These are phyloP conservation scores for Globisporangium canariense DNA, from an alignment of 352 stramenopile species.

Conservation along the genomic window DNA sequence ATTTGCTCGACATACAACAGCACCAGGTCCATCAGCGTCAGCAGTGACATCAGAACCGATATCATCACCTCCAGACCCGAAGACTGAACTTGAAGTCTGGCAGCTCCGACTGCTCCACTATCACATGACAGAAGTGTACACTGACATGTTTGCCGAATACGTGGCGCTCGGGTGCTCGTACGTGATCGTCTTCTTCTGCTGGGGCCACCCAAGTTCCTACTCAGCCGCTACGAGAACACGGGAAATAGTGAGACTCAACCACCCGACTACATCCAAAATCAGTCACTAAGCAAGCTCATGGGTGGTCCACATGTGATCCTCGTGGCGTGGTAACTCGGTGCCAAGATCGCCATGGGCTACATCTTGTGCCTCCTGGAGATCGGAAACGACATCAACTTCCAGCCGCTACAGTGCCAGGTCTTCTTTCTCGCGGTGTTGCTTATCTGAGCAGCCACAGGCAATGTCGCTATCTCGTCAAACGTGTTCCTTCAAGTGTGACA, in stretches of 20 bases:
- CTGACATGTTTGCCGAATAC: slow-evolving; percentile 50
- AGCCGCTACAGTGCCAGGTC: slow-evolving; percentile 15
- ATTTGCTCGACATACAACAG: too few relatives aligned
- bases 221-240: not conserved
- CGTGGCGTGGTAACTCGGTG: slow-evolving; percentile 18
- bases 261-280: not conserved
- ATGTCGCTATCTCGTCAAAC: slow-evolving; percentile 8
- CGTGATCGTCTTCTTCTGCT: slow-evolving; percentile 29
- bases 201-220: slow-evolving; percentile 29
- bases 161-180: slow-evolving; percentile 39
- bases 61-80: too few relatives aligned
- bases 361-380: slow-evolving; percentile 24
- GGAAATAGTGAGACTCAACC: too few relatives aligned
- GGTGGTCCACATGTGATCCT: slow-evolving; percentile 7
- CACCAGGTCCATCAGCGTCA: too few relatives aligned
- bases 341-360: slow-evolving; percentile 23
- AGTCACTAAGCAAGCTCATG: slow-evolving; percentile 6
- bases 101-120: slow-evolving; percentile 21
- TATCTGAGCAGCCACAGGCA: slow-evolving; percentile 12
- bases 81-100: slow-evolving; percentile 14
- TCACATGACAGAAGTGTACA: slow-evolving; percentile 27
- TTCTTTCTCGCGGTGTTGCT: slow-evolving; percentile 18
- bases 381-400: slow-evolving; percentile 17
- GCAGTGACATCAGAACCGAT: too few relatives aligned
- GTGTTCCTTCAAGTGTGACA: slow-evolving; percentile 5